Conservation (phyloP, 1,284 basidiomycete genomes). For the Caloboletus firmus region DNA sequence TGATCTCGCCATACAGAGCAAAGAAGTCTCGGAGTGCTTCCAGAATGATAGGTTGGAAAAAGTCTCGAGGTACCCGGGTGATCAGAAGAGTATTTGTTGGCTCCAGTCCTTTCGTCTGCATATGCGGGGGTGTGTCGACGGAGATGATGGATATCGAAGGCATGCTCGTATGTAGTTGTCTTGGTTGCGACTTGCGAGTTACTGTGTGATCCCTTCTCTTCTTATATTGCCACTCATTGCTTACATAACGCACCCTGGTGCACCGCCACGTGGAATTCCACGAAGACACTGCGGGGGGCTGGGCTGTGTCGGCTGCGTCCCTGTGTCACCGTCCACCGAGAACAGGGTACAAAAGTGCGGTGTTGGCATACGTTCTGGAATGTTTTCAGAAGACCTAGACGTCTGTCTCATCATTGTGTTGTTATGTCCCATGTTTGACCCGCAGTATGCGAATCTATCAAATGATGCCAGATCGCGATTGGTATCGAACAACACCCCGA, state of each 20-base stretch:
- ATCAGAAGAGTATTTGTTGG: slow-evolving; percentile 71
- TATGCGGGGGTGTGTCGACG: slow-evolving; percentile 14
- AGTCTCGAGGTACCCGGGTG: slow-evolving; percentile 59
- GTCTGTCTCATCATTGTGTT: slow-evolving; percentile 4
- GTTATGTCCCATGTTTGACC: slow-evolving; percentile 9
- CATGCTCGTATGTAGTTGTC: too few species aligned
- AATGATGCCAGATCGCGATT: slow-evolving; percentile 14
- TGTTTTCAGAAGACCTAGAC: slow-evolving; percentile 2
- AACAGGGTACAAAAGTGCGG: slow-evolving; percentile 8
- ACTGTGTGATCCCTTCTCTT: not conserved
- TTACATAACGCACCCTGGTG: slow-evolving; percentile 24
- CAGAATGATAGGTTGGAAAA: slow-evolving; percentile 71
- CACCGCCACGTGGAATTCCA: slow-evolving; percentile 9
- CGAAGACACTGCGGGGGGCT: slow-evolving; percentile 9
- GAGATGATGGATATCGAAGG: slow-evolving; percentile 34
- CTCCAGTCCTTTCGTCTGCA: slow-evolving; percentile 23
- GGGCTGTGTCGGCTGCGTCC: slow-evolving; percentile 22
- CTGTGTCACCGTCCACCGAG: slow-evolving; percentile 17
- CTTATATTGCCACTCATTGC: slow-evolving; percentile 15
- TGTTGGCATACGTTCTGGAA: slow-evolving; percentile 21
- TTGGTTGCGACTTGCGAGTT: too few species aligned
- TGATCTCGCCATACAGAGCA: slow-evolving; percentile 69
- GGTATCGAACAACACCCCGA: not conserved
- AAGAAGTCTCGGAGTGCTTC: slow-evolving; percentile 71
- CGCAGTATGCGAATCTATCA: not conserved